Evolutionary conservation across 495 filamentous ascomycete genomes (phyloP).

Genomic region (Rhizodiscina lignyota): DNA sequence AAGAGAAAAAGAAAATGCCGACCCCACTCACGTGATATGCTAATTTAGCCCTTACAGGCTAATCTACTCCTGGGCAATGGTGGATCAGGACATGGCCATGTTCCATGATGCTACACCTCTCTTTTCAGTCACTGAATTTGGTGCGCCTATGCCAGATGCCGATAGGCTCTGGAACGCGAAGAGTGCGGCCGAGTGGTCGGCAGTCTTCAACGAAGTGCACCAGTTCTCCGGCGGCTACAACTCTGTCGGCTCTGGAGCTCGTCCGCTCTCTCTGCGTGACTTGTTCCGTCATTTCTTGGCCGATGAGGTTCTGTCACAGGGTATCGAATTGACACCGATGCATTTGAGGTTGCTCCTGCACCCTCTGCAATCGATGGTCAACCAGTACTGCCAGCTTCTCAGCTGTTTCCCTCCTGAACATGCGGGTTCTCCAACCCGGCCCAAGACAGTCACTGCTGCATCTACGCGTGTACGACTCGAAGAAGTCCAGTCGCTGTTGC

Average conservation of each 20-base stretch:
- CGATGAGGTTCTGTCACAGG: slow-evolving; percentile 21
- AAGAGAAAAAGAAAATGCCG: too few species aligned
- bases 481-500: slow-evolving; percentile 37
- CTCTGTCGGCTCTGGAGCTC: slow-evolving; percentile 23
- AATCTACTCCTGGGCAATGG: slow-evolving; percentile 49
- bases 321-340: slow-evolving; percentile 21
- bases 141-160: slow-evolving; percentile 37
- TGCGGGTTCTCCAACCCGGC: too few species aligned
- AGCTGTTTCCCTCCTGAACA: slow-evolving; percentile 23
- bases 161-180: slow-evolving; percentile 36
- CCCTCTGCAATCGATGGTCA: slow-evolving; percentile 22
- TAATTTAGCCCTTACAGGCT: too few species aligned
- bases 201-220: slow-evolving; percentile 31
- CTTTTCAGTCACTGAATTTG: slow-evolving; percentile 39
- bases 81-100: slow-evolving; percentile 46
- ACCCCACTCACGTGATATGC: too few species aligned
- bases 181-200: slow-evolving; percentile 27
- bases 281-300: slow-evolving; percentile 34
- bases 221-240: slow-evolving; percentile 25
- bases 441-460: slow-evolving; percentile 28
- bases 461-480: slow-evolving; percentile 34
- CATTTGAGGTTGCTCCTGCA: slow-evolving; percentile 24
- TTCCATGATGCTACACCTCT: slow-evolving; percentile 43
- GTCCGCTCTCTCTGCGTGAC: slow-evolving; percentile 34
- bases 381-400: slow-evolving; percentile 23